Evolutionary conservation across 2,329 filamentous ascomycete species (phyloP), one percentile per base, ranked within the genome.

Genomic region (Fusarium subtropicale): DNA sequence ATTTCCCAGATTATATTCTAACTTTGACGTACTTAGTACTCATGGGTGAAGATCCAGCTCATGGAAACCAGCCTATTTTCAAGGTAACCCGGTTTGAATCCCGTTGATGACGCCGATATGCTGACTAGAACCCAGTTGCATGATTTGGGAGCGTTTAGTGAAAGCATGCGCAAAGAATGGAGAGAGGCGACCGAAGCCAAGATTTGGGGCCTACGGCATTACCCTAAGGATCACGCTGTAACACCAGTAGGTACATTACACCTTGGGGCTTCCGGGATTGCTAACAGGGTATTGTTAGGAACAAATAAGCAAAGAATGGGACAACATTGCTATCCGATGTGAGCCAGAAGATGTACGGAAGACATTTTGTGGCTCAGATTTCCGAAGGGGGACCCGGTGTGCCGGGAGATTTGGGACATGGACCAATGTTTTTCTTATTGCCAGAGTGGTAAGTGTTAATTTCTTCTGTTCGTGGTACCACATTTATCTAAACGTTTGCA

Each of bases 351-450:
- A 57, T 7, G 46, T 34, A 13, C 36, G 11, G 22, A 26, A 15
- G 12, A 36, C 2, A 5, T 76, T 74, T 30, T 36, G 34, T 13
- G 64, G 72, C 12, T 56, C 60, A 11, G 42, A 51, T n/a, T 13
- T 48, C 10, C 8, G 11, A n/a, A 63, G 20, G 2, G 64, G 65
- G 24, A 41, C 33, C 47, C 24, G 13, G 8, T 60, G 75, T 41
- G 76, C 74, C 2, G 76, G 76, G 0, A 74, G 76, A 31, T 77
- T 66, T 55, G 76, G 76, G 3, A 60, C 55, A 10, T 77, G 76
- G 76, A 76, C 76, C 3, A 76, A 75, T 41, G 54, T 76, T 30
- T 77, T 76, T 46, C 58, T 75, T 31, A 69, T 75, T 22, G 76
- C 59, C 7, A 74, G 67, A 61, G 64, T 74, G 41, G 76, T 75